Conservation (phyloP, 192 early-diverging fungal species). For the Backusella sp. region DNA sequence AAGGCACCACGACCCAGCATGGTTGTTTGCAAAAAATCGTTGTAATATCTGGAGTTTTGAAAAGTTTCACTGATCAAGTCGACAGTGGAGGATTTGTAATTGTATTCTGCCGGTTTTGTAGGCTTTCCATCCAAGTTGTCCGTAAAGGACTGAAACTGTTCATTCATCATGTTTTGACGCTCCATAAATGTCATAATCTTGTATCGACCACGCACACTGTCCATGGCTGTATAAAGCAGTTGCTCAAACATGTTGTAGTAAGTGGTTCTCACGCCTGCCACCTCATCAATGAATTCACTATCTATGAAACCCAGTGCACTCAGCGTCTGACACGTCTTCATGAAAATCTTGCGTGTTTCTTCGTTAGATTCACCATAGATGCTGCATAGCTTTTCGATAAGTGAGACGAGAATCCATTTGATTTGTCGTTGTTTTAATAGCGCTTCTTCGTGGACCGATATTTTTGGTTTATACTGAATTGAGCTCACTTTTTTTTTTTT, state of each 20-base stretch:
- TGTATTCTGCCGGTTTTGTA: background rate
- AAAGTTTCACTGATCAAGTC: constrained; percentile 6
- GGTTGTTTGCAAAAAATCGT: constrained; percentile 78
- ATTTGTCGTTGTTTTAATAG: constrained; percentile 50
- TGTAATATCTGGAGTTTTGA: constrained; percentile 68
- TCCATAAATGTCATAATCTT: constrained; percentile 4
- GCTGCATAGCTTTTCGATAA: constrained; percentile 87
- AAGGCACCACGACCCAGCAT: constrained; percentile 89
- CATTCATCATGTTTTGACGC: constrained; percentile 6
- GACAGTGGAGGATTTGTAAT: background rate
- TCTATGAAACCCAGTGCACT: constrained; percentile 79
- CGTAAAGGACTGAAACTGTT: background rate
- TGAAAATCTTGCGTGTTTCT: constrained; percentile 80
- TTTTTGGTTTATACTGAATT: constrained; percentile 1
- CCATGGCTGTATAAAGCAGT: constrained; percentile 76
- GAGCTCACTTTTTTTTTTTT: background rate
- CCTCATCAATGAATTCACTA: constrained; percentile 61
- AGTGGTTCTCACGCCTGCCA: constrained; percentile 72
- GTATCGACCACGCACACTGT: constrained; percentile 45
- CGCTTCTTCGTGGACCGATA: background rate
- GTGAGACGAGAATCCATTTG: constrained; percentile 76
- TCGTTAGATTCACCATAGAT: constrained; percentile 84
- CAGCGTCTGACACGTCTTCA: constrained; percentile 82
- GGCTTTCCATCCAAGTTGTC: background rate
- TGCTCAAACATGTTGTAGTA: constrained; percentile 84